Evolutionary conservation across 169 alveolate species (phyloP).

Genomic region (Plasmodium gallinaceum): DNA sequence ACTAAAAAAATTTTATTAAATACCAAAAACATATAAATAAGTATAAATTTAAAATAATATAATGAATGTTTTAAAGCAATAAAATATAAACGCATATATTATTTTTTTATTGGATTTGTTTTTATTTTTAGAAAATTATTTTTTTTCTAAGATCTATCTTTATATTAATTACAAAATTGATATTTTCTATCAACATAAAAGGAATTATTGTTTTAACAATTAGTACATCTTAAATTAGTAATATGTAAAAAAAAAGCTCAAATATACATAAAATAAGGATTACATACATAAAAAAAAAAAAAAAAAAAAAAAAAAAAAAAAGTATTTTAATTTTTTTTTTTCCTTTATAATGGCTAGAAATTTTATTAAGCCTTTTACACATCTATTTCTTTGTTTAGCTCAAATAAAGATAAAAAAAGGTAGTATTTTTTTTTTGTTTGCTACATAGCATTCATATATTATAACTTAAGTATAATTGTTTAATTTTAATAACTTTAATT

Average conservation of each 20-base stretch:
- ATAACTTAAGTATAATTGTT: constrained; percentile 4
- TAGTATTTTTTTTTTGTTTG: background rate
- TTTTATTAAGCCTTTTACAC: background rate
- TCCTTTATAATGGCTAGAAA: constrained; percentile 1
- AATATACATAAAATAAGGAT: background rate
- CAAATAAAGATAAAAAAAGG: background rate
- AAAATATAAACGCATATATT: background rate
- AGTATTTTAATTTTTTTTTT: background rate
- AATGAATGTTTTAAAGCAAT: constrained; percentile 12
- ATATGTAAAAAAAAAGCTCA: constrained; percentile 6
- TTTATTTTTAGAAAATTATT: background rate
- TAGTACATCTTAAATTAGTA: background rate
- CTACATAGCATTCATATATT: background rate
- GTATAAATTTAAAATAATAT: no score
- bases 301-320: background rate
- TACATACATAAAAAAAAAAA: background rate
- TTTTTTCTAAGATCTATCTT: constrained; percentile 19
- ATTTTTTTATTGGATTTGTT: background rate
- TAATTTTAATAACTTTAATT: background rate
- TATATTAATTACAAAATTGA: background rate
- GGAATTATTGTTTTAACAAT: background rate
- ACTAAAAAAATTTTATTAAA: background rate
- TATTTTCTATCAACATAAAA: background rate
- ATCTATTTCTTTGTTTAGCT: background rate
- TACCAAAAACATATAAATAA: no score